Conservation (phyloP, 1,139 yeast genomes). For the Pneumocystis sp. region DNA sequence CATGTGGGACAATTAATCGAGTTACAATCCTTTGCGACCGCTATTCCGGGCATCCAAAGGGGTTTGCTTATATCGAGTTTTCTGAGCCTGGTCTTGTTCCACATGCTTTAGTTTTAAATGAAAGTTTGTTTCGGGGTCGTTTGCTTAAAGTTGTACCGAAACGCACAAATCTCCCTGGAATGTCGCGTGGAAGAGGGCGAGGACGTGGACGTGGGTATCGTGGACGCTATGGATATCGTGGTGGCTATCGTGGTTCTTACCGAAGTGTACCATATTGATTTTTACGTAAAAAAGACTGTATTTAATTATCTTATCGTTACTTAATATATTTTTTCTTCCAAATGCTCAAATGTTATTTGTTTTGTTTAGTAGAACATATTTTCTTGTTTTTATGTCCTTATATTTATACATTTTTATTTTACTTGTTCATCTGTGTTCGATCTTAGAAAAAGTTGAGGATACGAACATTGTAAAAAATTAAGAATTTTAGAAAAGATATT, state of each 20-base stretch:
- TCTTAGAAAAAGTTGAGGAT: background rate
- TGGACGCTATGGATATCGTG: constrained; percentile 18
- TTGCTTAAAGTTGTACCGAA: constrained; percentile 57
- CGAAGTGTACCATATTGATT: background rate
- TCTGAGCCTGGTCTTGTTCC: constrained; percentile 47
- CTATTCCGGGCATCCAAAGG: constrained; percentile 66
- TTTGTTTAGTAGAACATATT: background rate
- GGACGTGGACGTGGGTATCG: constrained; percentile 35
- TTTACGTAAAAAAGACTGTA: background rate
- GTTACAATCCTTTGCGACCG: constrained; percentile 67
- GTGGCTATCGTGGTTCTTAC: constrained; percentile 6
- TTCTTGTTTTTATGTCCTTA: background rate
- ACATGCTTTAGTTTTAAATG: constrained; percentile 54
- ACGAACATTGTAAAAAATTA: background rate
- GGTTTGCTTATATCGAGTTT: constrained; percentile 74
- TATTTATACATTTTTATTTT: too few relatives aligned
- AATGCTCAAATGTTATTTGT: background rate
- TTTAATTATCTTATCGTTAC: background rate
- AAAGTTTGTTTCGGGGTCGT: constrained; percentile 50
- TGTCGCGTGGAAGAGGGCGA: constrained; percentile 29
- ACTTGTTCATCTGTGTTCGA: background rate
- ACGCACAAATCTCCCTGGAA: constrained; percentile 68
- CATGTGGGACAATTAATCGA: constrained; percentile 65
- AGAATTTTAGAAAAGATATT: background rate
- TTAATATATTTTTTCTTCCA: background rate